phyloP scores from a whole-genome alignment of 441 rosid species.

The Metrosideros polymorpha region DNA sequence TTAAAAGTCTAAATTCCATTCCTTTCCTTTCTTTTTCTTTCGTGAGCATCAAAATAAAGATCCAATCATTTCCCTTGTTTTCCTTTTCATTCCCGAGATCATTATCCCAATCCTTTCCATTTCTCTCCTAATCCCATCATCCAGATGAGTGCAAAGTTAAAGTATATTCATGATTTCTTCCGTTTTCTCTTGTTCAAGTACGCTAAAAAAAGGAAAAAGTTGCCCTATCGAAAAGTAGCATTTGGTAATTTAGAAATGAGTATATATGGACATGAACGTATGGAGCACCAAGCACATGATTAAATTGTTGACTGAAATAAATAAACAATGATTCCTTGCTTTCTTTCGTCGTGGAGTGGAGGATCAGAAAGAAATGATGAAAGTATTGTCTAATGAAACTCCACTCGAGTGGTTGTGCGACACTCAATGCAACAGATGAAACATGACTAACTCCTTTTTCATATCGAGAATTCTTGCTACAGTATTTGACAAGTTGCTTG shows the following conservation, averaged over 20 bases:
- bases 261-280: background rate
- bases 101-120: background rate
- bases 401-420: background rate
- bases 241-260: background rate
- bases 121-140: background rate
- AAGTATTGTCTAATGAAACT: background rate
- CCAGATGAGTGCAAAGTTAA: background rate
- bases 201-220: background rate
- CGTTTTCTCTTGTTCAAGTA: background rate
- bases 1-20: background rate
- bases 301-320: background rate
- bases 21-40: background rate
- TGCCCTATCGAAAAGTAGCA: background rate
- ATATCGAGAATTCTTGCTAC: background rate
- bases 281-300: background rate
- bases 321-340: background rate
- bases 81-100: background rate
- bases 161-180: background rate
- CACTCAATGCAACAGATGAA: background rate
- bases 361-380: background rate
- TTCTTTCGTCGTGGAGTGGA: background rate
- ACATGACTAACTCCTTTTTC: background rate
- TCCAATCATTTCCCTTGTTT: background rate
- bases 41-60: background rate
- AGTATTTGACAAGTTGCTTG: background rate